phyloP scores from a whole-genome alignment of 2,329 filamentous ascomycete genomes.

The Calonectria pseudoreteaudii region DNA sequence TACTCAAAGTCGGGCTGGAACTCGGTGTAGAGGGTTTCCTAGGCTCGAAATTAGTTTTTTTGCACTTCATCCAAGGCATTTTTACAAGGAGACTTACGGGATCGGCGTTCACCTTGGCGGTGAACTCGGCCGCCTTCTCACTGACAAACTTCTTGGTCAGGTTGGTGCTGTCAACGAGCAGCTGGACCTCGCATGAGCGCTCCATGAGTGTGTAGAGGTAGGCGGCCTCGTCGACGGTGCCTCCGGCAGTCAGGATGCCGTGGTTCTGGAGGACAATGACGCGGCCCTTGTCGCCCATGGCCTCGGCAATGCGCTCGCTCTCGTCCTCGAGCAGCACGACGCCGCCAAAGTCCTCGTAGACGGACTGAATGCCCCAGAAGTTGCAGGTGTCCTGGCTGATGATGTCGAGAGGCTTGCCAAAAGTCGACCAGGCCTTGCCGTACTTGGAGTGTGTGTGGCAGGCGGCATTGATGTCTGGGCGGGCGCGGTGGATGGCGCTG shows the following conservation, averaged over 20 bases:
- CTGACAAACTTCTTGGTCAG: conserved; percentile 45
- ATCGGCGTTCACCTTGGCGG: conserved; percentile 45
- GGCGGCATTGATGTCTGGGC: conserved; percentile 68
- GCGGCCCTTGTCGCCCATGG: conserved; percentile 63
- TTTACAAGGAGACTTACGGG: conserved; percentile 27
- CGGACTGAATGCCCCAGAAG: conserved; percentile 66
- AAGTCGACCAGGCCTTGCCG: conserved; percentile 71
- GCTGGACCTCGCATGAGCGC: conserved; percentile 45
- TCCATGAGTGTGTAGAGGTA: conserved; percentile 65
- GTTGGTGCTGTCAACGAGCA: conserved; percentile 43
- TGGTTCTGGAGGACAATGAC: conserved; percentile 72
- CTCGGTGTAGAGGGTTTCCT: conserved; percentile 45
- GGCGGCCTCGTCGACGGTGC: conserved; percentile 74
- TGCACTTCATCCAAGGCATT: not conserved
- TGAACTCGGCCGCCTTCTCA: conserved; percentile 53
- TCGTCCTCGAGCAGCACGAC: conserved; percentile 70
- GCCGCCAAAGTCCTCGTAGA: conserved; percentile 71
- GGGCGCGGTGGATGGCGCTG: conserved; percentile 66
- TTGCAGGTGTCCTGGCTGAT: conserved; percentile 68
- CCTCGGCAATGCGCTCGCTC: conserved; percentile 66
- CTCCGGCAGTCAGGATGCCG: conserved; percentile 71
- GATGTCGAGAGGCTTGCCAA: conserved; percentile 68
- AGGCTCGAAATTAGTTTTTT: not conserved
- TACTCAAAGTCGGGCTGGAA: conserved; percentile 47
- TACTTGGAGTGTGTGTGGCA: conserved; percentile 69